A percentile compares a stretch with the other conserved stretches of the same genome.
Evolutionary conservation across 139 green algal genomes (phyloP).

Genomic region (Chlorella sp.): DNA sequence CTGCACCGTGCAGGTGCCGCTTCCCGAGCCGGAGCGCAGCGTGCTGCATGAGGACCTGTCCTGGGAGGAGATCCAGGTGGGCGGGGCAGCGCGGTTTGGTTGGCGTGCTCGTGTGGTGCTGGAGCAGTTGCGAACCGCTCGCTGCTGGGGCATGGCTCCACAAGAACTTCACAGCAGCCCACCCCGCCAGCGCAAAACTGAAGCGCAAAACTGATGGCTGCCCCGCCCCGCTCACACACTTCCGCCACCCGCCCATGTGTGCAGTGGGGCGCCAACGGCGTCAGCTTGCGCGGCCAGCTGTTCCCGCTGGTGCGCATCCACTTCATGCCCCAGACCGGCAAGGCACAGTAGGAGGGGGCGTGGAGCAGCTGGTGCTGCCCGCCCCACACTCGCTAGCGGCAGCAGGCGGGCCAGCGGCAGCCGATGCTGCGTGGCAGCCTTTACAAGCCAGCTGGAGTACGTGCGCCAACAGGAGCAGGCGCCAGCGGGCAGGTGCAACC

Average conservation of each 20-base stretch:
- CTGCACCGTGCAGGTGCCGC: slow-evolving; percentile 60
- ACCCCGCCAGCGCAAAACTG: neutral
- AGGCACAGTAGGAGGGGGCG: neutral
- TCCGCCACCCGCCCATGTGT: neutral
- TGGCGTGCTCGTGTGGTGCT: no score
- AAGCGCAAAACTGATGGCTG: no score
- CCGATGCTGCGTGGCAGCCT: neutral
- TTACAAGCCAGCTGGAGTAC: no score
- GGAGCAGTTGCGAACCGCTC: no score
- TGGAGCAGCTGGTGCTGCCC: neutral
- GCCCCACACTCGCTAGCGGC: neutral
- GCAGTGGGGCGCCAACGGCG: slow-evolving; percentile 70
- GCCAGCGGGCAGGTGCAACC: no score
- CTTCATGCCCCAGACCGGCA: slow-evolving; percentile 62
- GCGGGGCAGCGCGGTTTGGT: neutral
- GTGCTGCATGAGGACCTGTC: slow-evolving; percentile 65
- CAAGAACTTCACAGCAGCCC: neutral
- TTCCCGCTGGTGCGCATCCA: slow-evolving; percentile 74
- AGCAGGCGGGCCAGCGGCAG: neutral
- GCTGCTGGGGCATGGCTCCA: neutral
- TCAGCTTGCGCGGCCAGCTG: slow-evolving; percentile 65
- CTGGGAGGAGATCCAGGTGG: slow-evolving; percentile 85
- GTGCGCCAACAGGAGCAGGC: no score
- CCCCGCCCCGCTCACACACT: no score
- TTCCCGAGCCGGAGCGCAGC: slow-evolving; percentile 63